Conservation (phyloP, 331 rosid genomes). For the Cydonia oblonga region DNA sequence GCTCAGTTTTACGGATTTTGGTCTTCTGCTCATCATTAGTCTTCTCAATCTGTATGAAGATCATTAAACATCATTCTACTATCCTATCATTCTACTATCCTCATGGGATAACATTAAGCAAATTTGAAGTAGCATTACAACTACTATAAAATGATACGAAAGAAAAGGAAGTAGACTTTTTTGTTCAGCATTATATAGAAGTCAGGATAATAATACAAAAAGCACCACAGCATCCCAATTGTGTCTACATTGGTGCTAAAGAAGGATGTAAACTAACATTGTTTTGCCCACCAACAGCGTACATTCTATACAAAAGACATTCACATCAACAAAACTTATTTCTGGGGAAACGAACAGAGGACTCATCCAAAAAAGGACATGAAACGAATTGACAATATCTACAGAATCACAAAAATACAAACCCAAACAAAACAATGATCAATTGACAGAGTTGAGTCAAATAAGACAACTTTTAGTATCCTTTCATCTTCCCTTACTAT, state of each 20-base stretch:
- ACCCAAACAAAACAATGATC: not conserved
- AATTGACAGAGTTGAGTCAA: not conserved
- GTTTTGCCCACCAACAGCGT: not conserved
- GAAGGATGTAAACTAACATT: not conserved
- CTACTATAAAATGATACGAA: not conserved
- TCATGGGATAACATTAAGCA: not conserved
- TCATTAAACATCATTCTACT: slow-evolving; percentile 10
- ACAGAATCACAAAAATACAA: not conserved
- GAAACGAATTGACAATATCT: not conserved
- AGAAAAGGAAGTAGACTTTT: not conserved
- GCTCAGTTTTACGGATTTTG: slow-evolving; percentile 56
- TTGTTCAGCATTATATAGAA: not conserved
- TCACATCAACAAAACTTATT: not conserved
- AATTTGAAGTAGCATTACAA: not conserved
- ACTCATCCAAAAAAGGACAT: not conserved
- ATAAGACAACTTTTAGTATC: not conserved
- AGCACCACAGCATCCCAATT: not conserved
- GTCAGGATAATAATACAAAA: not conserved
- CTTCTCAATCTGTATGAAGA: slow-evolving; percentile 53
- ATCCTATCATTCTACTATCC: slow-evolving; percentile 17
- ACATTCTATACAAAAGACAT: not conserved
- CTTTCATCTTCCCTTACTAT: not conserved
- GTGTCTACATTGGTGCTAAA: not conserved
- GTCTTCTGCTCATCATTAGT: slow-evolving; percentile 59
- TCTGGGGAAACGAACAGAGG: not conserved